Base-by-base conservation (phyloP, 768 basidiomycete genomes). In the Paxillus involutus region DNA sequence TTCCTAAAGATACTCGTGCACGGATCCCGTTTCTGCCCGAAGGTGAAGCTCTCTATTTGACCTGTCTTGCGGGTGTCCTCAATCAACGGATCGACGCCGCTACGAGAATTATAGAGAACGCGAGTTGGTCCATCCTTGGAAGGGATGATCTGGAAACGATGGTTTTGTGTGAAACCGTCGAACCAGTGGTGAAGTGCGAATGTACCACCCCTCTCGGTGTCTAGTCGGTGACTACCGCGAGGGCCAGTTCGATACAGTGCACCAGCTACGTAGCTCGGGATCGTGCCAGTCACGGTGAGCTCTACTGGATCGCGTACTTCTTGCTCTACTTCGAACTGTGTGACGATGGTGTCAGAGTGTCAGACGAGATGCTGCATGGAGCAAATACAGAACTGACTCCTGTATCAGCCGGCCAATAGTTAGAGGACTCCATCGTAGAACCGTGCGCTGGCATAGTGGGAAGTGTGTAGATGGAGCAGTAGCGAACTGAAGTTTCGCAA, bases 201-300 rank as follows among this genome's bases (percentile, higher is more conserved):
- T 36, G 57, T 54, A 32, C 44, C 35, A 11, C 32, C 40, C 21
- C 54, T 52, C 16, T 41, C 36, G 10, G 54, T 35, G 14, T 59
- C 45, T 29, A 61, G 52, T 32, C 63, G 52, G 44, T 57, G 35
- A 37, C 41, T 51, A 5, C 44, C 44, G 30, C 69, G 68, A 4
- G 68, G 69, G 11, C 69, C 69, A 19, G 65, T 71, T 19, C 69
- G 60, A 45, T 69, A 63, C 21, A 71, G 62, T 14, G 53, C 51
- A 29, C 70, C 69, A n/a, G 53, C 52, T 21, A 67, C 59, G 59
- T 64, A 71, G n/a, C 57, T 44, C 14, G 68, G 66, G 21, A 68
- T 64, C 4, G 50, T 51, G n/a, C 50, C 50, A 12, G 50, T 51
- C 16, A 51, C 50, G 11, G 11, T 32, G 24, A 51, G 50, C 32